Percentiles rank a stretch among this genome's conserved stretches.
Conservation (phyloP, 352 stramenopile species). For the Pythium monospermum region DNA sequence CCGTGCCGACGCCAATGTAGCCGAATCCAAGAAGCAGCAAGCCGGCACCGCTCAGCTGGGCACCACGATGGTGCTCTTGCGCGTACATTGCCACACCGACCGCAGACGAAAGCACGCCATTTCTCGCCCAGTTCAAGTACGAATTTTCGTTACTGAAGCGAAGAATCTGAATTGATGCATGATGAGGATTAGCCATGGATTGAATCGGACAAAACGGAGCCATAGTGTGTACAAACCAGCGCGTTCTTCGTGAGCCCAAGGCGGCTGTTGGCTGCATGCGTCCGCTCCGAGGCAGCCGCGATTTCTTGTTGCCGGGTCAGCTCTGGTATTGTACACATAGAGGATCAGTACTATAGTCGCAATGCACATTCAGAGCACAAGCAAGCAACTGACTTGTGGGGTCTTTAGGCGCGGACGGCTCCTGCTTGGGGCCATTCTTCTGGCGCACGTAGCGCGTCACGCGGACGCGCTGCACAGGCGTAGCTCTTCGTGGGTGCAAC, state of each 20-base stretch:
- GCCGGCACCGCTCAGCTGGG: slow-evolving; percentile 73
- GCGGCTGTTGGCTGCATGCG: slow-evolving; percentile 29
- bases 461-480: not conserved
- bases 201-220: not conserved
- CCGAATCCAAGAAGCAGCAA: slow-evolving; percentile 80
- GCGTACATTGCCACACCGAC: slow-evolving; percentile 87
- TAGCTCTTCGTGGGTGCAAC: not conserved
- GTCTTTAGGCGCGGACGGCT: slow-evolving; percentile 1
- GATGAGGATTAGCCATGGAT: slow-evolving; percentile 2
- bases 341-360: no score
- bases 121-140: slow-evolving; percentile 85
- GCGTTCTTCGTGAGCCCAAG: slow-evolving; percentile 29
- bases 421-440: slow-evolving; percentile 1
- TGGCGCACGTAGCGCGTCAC: slow-evolving; percentile 12
- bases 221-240: slow-evolving; percentile 14
- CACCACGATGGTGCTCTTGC: slow-evolving; percentile 82
- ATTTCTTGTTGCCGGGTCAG: slow-evolving; percentile 17
- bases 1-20: slow-evolving; percentile 83
- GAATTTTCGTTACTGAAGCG: slow-evolving; percentile 88
- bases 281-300: slow-evolving; percentile 25
- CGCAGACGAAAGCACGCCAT: slow-evolving; percentile 74
- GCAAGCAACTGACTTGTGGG: not conserved
- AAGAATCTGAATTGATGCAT: slow-evolving; percentile 35
- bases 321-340: no score
- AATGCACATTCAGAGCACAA: no score